Evolutionary conservation across 1,139 yeast genomes (phyloP), one percentile per base, ranked within the genome.

Genomic region (Sugiyamaella novakii): DNA sequence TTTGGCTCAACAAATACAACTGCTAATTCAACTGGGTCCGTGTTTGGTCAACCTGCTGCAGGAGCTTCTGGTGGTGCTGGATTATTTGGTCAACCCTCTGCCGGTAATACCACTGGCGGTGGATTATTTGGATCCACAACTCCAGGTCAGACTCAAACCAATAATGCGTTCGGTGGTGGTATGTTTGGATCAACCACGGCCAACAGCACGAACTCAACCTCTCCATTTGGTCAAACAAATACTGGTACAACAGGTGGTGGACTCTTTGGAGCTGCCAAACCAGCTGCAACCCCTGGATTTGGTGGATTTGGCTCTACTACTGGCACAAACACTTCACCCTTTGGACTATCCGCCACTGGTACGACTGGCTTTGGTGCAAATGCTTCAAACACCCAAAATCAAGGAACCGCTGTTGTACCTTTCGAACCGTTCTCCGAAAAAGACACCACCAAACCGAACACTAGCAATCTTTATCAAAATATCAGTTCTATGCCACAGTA

Each of bases 401-500:
- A 80, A 57, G 97, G 97, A 28, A 87, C 96, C 1, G 80, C 83
- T 0, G 70, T 56, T 29, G 60, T 61, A 10, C 69, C 72, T 12
- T 69, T 78, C 46, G 80, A 79, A 59, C 88, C 95, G 3, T 84
- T 80, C 61, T 73, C 80, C 35, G 98, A 92, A 64, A 87, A 86
- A 64, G 98, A 92, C 61, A 69, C 81, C 73, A 81, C 41, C 75
- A 78, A 27, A 73, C 55, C 62, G 6, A 61, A 60, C 14, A 56
- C 61, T 10, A 79, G 80, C 28, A 81, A 78, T 58, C 70, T 77
- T 42, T 92, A 77, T 67, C 89, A 91, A 65, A 83, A 82, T 59
- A 83, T 94, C 54, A 74, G 86, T 17, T 79, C 87, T 36, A 91
- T 92, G 98, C 96, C 95, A 11, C 95, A 88, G 63, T 92, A 92